Evolutionary conservation across 495 filamentous ascomycete species (phyloP).

Genomic region (Barbatosphaeria neglecta): DNA sequence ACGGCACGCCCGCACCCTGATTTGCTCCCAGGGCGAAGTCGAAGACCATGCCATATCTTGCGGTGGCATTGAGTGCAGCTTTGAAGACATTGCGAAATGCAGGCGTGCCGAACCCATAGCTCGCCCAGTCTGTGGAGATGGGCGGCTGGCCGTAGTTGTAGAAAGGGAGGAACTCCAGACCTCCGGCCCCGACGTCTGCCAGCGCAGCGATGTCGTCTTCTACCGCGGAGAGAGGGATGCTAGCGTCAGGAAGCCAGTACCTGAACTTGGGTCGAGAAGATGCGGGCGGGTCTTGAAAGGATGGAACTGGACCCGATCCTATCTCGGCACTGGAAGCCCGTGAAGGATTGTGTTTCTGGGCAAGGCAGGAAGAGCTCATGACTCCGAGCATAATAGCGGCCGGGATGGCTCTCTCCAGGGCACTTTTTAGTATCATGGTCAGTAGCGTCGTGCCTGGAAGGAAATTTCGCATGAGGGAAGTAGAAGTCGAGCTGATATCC

Average conservation of each 20-base stretch:
- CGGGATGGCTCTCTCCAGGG: too few relatives aligned
- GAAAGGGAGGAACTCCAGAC: constrained; percentile 18
- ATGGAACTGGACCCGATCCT: constrained; percentile 2
- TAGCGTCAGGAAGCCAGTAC: constrained; percentile 29
- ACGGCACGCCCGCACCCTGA: constrained; percentile 38
- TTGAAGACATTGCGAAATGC: constrained; percentile 27
- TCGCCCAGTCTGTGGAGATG: constrained; percentile 28
- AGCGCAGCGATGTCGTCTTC: constrained; percentile 8
- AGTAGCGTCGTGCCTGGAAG: too few relatives aligned
- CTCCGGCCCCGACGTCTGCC: constrained; percentile 9
- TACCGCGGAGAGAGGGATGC: constrained; percentile 9
- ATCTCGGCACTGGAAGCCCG: too few relatives aligned
- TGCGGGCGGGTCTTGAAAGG: constrained; percentile 15
- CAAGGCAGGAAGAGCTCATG: too few relatives aligned
- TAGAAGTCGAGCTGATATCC: too few relatives aligned
- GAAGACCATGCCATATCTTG: constrained; percentile 28
- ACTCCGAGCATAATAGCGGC: too few relatives aligned
- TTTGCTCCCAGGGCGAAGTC: constrained; percentile 40
- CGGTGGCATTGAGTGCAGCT: constrained; percentile 21
- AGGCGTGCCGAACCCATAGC: constrained; percentile 35
- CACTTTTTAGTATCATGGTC: too few relatives aligned
- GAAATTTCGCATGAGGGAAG: too few relatives aligned
- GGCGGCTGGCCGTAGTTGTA: constrained; percentile 17
- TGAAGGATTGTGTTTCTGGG: too few relatives aligned
- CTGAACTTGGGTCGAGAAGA: constrained; percentile 22